A percentile compares a stretch with the other conserved stretches of the same genome.
phyloP scores from a whole-genome alignment of 2,329 filamentous ascomycete genomes.

The Grosmannia huntii region DNA sequence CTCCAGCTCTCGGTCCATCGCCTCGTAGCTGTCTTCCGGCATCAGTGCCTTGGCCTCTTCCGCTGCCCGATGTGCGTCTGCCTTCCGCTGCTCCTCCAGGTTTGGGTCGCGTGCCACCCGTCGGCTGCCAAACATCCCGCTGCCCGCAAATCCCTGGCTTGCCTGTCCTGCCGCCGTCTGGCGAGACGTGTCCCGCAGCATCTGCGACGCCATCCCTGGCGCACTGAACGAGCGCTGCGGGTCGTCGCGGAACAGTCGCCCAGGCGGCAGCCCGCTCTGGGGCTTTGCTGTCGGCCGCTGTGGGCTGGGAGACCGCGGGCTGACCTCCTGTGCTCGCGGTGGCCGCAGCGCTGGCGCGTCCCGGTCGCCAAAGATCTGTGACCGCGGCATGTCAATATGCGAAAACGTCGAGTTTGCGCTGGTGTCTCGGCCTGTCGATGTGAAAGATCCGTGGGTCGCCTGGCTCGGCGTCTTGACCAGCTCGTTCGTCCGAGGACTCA shows the following conservation, averaged over 20 bases:
- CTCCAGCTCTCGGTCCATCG: slow-evolving; percentile 45
- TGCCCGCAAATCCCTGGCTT: neutral
- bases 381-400: slow-evolving; percentile 28
- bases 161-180: slow-evolving; percentile 19
- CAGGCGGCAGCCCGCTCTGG: neutral
- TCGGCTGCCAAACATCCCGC: slow-evolving; percentile 17
- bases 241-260: slow-evolving; percentile 37
- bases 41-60: slow-evolving; percentile 44
- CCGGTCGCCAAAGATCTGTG: slow-evolving; percentile 42
- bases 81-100: slow-evolving; percentile 35
- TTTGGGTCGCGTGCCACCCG: slow-evolving; percentile 34
- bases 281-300: slow-evolving; percentile 24
- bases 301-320: slow-evolving; percentile 62
- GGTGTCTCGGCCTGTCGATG: slow-evolving; percentile 27
- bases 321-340: slow-evolving; percentile 34
- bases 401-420: slow-evolving; percentile 34
- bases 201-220: slow-evolving; percentile 43
- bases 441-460: slow-evolving; percentile 47
- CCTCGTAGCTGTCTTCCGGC: slow-evolving; percentile 57
- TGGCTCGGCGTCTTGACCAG: slow-evolving; percentile 34
- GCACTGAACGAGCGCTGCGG: slow-evolving; percentile 46
- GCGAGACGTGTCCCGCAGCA: slow-evolving; percentile 27
- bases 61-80: slow-evolving; percentile 40
- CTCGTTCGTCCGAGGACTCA: slow-evolving; percentile 35
- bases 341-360: slow-evolving; percentile 42